These are phyloP conservation scores for Emydomyces testavorans DNA, from an alignment of 2,329 filamentous ascomycete genomes.

Conservation along the genomic window DNA sequence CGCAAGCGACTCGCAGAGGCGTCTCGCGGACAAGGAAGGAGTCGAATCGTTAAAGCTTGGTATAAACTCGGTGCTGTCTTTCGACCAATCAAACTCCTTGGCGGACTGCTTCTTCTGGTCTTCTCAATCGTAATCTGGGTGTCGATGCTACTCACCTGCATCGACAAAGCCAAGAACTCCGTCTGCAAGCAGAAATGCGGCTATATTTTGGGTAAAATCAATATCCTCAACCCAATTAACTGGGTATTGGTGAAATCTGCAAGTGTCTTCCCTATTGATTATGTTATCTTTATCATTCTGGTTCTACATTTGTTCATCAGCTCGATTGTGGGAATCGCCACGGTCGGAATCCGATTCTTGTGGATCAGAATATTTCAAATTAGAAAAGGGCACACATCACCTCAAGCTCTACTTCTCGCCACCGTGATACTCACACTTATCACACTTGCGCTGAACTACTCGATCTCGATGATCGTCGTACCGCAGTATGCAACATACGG, in stretches of 20 bases:
- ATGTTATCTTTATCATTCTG: slow-evolving; percentile 73
- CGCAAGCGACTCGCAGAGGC: slow-evolving; percentile 80
- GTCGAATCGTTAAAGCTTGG: slow-evolving; percentile 63
- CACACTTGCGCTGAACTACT: slow-evolving; percentile 83
- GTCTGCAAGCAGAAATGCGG: slow-evolving; percentile 83
- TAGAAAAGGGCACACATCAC: slow-evolving; percentile 74
- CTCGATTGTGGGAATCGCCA: slow-evolving; percentile 74
- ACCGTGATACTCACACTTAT: slow-evolving; percentile 86
- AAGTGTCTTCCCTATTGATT: slow-evolving; percentile 81
- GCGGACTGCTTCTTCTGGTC: slow-evolving; percentile 65
- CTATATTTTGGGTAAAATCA: slow-evolving; percentile 77
- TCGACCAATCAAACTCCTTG: slow-evolving; percentile 76
- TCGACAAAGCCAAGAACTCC: slow-evolving; percentile 95
- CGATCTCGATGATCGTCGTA: slow-evolving; percentile 82
- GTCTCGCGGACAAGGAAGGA: slow-evolving; percentile 60
- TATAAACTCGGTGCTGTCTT: slow-evolving; percentile 70
- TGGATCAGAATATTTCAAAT: slow-evolving; percentile 93
- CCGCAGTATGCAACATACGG: slow-evolving; percentile 93
- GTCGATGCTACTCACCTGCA: slow-evolving; percentile 88
- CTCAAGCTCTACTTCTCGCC: slow-evolving; percentile 80
- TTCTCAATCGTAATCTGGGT: slow-evolving; percentile 67
- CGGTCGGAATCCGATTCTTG: slow-evolving; percentile 85
- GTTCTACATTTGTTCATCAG: slow-evolving; percentile 80
- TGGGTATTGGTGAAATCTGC: slow-evolving; percentile 74
- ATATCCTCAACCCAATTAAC: slow-evolving; percentile 92